Conservation (phyloP, 2,329 filamentous ascomycete genomes). For the Lecanicillium sp. region DNA sequence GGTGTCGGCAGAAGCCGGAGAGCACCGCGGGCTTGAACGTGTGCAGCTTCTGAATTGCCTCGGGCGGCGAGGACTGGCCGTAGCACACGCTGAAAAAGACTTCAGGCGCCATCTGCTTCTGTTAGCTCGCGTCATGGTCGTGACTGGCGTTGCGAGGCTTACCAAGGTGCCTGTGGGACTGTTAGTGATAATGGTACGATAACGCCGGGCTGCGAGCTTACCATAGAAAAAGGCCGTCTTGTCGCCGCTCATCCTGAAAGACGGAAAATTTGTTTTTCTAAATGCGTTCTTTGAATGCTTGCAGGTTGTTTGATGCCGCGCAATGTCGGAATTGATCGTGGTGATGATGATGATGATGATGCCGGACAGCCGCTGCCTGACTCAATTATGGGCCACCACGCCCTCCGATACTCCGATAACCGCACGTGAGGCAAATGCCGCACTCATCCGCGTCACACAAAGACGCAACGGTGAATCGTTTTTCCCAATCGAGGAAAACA, state of each 20-base stretch:
- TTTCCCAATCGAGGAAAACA: too few relatives aligned
- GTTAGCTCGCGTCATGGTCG: slow-evolving; percentile 9
- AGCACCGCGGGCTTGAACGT: slow-evolving; percentile 70
- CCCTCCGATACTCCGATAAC: slow-evolving; percentile 8
- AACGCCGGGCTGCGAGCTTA: slow-evolving; percentile 25
- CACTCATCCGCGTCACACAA: too few relatives aligned
- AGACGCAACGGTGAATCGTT: too few relatives aligned
- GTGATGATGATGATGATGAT: background rate
- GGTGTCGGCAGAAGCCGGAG: slow-evolving; percentile 61
- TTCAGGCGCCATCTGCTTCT: slow-evolving; percentile 65
- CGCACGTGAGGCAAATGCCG: slow-evolving; percentile 9
- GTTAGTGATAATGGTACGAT: slow-evolving; percentile 10
- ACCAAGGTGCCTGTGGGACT: slow-evolving; percentile 30
- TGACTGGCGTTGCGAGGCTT: slow-evolving; percentile 4
- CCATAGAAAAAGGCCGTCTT: slow-evolving; percentile 54
- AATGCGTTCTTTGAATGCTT: background rate
- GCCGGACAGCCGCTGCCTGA: background rate
- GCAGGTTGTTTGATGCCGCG: background rate
- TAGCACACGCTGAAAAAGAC: slow-evolving; percentile 85
- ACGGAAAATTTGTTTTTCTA: background rate
- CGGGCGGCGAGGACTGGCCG: slow-evolving; percentile 42
- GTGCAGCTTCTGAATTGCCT: slow-evolving; percentile 49
- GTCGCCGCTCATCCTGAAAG: slow-evolving; percentile 34
- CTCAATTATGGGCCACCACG: background rate
- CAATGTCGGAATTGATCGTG: background rate